Base-by-base conservation (phyloP, 257 asterid genomes). In the Echium plantagineum region DNA sequence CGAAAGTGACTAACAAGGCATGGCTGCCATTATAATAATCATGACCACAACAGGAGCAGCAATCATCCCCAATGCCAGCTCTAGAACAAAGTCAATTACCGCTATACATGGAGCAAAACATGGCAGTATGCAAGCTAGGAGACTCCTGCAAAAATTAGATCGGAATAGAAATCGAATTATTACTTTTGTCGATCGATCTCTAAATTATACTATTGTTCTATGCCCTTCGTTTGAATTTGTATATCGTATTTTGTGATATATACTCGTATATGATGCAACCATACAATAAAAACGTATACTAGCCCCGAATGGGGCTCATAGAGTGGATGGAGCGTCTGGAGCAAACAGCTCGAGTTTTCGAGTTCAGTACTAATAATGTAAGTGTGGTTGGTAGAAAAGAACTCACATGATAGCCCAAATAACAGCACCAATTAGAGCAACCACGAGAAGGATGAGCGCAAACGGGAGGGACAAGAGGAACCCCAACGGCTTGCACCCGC, bases 331-430 rank as follows among this genome's bases (percentile, higher is more conserved):
- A 35, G 32, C 6, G 32, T 28, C 32, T 28, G 4, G 32, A 28
- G 32, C 2, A 5, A 7, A 32, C 42, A 32, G 42, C 8, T 8
- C 10, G 15, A 42, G 48, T 42, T 8, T 8, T 8, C 10, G 18
- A 46, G 7, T 22, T 18, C 5, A 22, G 21, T 20, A n/a, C n/a
- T n/a, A 17, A n/a, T 52, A 55, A 7, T 7, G 15, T 24, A 24
- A 16, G 47, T 7, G 9, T 5, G n/a, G 12, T 5, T n/a, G 26
- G 15, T 26, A 69, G 64, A 47, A 57, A 16, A n/a, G 22, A 52
- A 55, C 15, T 1, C 12, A 85, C 96, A 94, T 94, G 72, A 85
- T 75, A 71, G 85, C 72, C 96, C 91, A 87, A 74, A 87, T 63
- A 64, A 81, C 65, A 49, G 75, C 83, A 52, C 94, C 96, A 76